Conservation (phyloP, 768 basidiomycete genomes). For the Phylloporus scabripes region DNA sequence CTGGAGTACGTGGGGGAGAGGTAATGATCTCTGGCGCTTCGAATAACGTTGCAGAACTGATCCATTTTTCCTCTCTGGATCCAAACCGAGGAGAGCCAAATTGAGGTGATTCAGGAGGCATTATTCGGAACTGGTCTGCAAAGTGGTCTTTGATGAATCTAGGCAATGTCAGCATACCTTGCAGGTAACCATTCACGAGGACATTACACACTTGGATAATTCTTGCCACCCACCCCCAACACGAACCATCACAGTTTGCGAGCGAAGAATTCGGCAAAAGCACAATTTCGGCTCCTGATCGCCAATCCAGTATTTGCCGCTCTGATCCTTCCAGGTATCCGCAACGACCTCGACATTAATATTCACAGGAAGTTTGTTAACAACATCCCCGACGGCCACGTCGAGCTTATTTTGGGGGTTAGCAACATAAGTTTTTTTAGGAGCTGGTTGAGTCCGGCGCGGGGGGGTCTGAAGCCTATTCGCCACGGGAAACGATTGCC, state of each 20-base stretch:
- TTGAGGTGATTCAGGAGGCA: conserved; percentile 55
- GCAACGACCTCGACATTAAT: conserved; percentile 78
- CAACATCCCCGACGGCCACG: conserved; percentile 86
- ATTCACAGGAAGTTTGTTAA: conserved; percentile 81
- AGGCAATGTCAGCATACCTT: conserved; percentile 7
- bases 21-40: conserved; percentile 44
- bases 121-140: conserved; percentile 72
- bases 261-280: conserved; percentile 87
- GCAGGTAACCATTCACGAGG: neutral
- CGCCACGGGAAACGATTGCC: conserved; percentile 50
- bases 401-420: conserved; percentile 91
- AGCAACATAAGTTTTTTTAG: conserved; percentile 71
- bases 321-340: conserved; percentile 87
- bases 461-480: conserved; percentile 44
- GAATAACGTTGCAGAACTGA: conserved; percentile 67
- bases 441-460: conserved; percentile 32
- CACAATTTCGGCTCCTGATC: conserved; percentile 85
- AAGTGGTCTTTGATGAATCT: conserved; percentile 88
- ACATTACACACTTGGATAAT: conserved; percentile 67
- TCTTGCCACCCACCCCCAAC: conserved; percentile 95
- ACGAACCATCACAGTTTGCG: conserved; percentile 93
- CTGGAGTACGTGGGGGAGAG: conserved; percentile 56
- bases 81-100: conserved; percentile 36
- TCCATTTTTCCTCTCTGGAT: conserved; percentile 71
- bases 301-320: conserved; percentile 96